These are phyloP conservation scores for Colletotrichum camelliae DNA, from an alignment of 2,329 filamentous ascomycete species.

Conservation along the genomic window DNA sequence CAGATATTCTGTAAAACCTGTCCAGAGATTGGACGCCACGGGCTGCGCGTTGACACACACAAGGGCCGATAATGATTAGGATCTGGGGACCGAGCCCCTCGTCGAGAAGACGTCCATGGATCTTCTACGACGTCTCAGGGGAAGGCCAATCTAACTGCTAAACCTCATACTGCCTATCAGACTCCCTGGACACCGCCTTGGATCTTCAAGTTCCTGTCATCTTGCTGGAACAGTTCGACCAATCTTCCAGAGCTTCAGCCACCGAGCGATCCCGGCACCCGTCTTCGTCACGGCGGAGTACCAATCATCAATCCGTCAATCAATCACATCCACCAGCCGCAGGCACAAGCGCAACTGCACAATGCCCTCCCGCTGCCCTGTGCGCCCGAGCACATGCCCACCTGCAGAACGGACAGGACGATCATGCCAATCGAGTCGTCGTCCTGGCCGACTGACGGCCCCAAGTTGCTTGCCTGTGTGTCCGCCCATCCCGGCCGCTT, in stretches of 20 bases:
- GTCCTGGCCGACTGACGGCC: neutral
- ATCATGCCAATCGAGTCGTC: constrained; percentile 5
- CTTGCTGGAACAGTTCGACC: neutral
- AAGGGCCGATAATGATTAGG: neutral
- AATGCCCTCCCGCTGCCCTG: constrained; percentile 13
- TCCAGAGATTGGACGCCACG: constrained; percentile 9
- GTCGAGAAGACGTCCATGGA: neutral
- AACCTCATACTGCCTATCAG: neutral
- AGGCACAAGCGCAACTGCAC: neutral
- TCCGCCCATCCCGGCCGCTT: neutral
- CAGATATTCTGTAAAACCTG: neutral
- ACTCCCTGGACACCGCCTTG: neutral
- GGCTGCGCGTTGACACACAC: constrained; percentile 16
- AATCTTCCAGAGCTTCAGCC: constrained; percentile 3
- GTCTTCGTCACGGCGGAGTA: neutral
- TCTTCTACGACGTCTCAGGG: constrained; percentile 2
- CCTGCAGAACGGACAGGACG: constrained; percentile 7
- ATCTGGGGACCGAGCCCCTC: neutral
- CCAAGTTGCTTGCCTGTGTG: neutral
- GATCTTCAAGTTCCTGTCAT: neutral
- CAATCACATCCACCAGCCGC: neutral
- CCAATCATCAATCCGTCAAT: neutral
- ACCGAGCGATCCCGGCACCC: neutral
- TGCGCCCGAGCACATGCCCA: constrained; percentile 8
- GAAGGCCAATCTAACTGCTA: neutral